phyloP scores from a whole-genome alignment of 768 basidiomycete genomes.

The Termitomyces sp. region DNA sequence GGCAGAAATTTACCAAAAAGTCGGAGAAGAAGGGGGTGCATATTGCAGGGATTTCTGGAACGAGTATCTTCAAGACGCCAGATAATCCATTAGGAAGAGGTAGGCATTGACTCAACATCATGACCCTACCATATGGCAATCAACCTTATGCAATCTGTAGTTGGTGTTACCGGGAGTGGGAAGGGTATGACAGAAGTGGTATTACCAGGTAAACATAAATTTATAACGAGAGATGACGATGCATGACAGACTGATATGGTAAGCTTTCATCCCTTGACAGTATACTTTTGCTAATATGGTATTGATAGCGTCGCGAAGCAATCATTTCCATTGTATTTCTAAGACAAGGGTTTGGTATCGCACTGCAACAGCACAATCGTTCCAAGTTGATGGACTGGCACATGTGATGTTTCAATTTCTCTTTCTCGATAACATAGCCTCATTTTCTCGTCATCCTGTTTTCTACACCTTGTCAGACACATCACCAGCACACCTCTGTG shows the following conservation, averaged over 20 bases:
- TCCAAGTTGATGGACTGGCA: constrained; percentile 7
- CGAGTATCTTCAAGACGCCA: constrained; percentile 92
- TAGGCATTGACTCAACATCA: constrained; percentile 27
- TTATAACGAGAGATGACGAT: constrained; percentile 44
- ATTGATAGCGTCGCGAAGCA: background rate
- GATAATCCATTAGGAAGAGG: constrained; percentile 87
- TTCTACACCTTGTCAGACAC: constrained; percentile 11
- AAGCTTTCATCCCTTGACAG: background rate
- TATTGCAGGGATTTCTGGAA: constrained; percentile 84
- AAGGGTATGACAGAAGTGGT: constrained; percentile 82
- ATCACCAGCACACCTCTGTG: constrained; percentile 3
- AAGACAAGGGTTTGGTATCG: background rate
- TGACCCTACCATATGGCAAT: constrained; percentile 6
- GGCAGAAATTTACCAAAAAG: constrained; percentile 97
- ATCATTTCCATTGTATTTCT: background rate
- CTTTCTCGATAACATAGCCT: constrained; percentile 20
- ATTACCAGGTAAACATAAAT: constrained; percentile 72
- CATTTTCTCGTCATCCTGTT: constrained; percentile 18
- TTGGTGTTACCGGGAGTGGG: constrained; percentile 88
- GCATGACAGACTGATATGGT: constrained; percentile 16
- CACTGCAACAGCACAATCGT: background rate
- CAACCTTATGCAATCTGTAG: constrained; percentile 33
- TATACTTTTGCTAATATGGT: background rate
- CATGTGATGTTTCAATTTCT: constrained; percentile 27
- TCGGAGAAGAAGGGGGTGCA: constrained; percentile 88